A percentile compares a stretch with the other conserved stretches of the same genome.
Conservation (phyloP, 768 basidiomycete genomes). For the Xerocomus potaroensis region DNA sequence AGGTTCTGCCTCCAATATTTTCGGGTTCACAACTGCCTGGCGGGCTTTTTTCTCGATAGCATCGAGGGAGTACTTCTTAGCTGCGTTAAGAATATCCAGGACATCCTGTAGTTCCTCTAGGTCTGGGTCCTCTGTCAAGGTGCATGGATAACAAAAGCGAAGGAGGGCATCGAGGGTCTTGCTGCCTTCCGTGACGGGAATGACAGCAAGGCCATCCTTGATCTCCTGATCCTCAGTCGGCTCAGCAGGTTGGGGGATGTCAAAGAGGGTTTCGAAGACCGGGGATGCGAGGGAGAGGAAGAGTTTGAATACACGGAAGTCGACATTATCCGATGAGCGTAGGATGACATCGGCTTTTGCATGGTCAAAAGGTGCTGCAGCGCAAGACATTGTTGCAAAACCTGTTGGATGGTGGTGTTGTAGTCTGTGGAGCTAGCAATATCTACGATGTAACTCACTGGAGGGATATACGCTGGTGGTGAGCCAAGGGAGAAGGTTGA, state of each 20-base stretch:
- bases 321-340: slow-evolving; percentile 25
- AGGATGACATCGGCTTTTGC: slow-evolving; percentile 21
- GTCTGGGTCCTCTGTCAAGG: slow-evolving; percentile 15
- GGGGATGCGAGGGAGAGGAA: slow-evolving; percentile 34
- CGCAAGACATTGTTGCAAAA: slow-evolving; percentile 5
- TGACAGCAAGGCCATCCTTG: slow-evolving; percentile 18
- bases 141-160: slow-evolving; percentile 27
- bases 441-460: no score
- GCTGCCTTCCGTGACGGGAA: slow-evolving; percentile 16
- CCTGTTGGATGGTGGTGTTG: no score
- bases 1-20: slow-evolving; percentile 19
- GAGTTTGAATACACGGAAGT: slow-evolving; percentile 30
- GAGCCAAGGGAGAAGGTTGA: no score
- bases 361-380: slow-evolving; percentile 22
- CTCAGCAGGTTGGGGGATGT: slow-evolving; percentile 24
- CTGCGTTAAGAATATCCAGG: slow-evolving; percentile 13
- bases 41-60: slow-evolving; percentile 18
- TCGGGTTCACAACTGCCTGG: slow-evolving; percentile 17
- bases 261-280: slow-evolving; percentile 32
- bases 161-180: slow-evolving; percentile 24
- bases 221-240: slow-evolving; percentile 4
- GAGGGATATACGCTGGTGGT: no score
- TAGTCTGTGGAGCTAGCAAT: no score
- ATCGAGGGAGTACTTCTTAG: slow-evolving; percentile 20
- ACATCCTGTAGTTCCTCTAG: slow-evolving; percentile 11